phyloP scores from a whole-genome alignment of 1,284 basidiomycete genomes.

The Ceratobasidium sp. region DNA sequence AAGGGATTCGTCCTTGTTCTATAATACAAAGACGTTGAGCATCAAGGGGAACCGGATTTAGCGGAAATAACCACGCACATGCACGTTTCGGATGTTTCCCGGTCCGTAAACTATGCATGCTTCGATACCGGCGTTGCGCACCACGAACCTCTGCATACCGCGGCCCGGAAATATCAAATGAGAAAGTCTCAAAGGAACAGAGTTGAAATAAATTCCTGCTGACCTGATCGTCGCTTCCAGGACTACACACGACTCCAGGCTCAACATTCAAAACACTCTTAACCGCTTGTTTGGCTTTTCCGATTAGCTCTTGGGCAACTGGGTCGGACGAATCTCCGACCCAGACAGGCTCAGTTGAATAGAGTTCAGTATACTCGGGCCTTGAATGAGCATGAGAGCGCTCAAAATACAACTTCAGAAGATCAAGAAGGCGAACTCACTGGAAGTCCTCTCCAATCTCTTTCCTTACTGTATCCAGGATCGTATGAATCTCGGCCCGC shows the following conservation, averaged over 20 bases:
- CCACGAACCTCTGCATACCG: slow-evolving; percentile 42
- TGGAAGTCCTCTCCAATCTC: slow-evolving; percentile 36
- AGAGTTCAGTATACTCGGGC: slow-evolving; percentile 41
- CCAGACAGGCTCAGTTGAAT: slow-evolving; percentile 46
- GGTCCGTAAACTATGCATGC: slow-evolving; percentile 44
- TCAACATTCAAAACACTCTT: slow-evolving; percentile 29
- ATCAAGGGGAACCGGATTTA: background rate
- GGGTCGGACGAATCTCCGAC: slow-evolving; percentile 39
- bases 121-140: slow-evolving; percentile 42
- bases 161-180: background rate
- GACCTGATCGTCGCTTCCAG: slow-evolving; percentile 42
- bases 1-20: slow-evolving; percentile 40
- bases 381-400: background rate
- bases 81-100: slow-evolving; percentile 45
- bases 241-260: slow-evolving; percentile 45
- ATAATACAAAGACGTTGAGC: background rate
- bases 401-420: background rate
- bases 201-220: background rate
- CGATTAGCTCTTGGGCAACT: slow-evolving; percentile 37
- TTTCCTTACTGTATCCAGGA: slow-evolving; percentile 28
- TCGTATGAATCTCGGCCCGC: slow-evolving; percentile 34
- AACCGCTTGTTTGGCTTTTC: slow-evolving; percentile 34
- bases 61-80: slow-evolving; percentile 19
- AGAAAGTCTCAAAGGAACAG: background rate
- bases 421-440: background rate